Evolutionary conservation across 2,329 filamentous ascomycete genomes (phyloP).

Genomic region (Thielaviopsis populi): DNA sequence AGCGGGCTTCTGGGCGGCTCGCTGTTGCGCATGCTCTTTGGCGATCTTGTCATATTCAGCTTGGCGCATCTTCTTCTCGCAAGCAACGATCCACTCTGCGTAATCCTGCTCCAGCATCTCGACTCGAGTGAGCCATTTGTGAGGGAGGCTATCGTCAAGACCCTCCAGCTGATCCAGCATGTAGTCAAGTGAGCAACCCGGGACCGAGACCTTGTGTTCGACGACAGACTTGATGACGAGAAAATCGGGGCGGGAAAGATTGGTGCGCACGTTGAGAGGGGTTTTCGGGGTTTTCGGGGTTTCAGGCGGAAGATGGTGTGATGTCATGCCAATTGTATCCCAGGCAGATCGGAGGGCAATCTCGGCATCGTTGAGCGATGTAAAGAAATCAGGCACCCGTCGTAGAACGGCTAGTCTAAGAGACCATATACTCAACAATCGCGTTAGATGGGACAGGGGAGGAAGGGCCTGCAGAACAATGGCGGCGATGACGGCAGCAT

Average conservation of each 20-base stretch:
- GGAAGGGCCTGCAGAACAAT: constrained; percentile 84
- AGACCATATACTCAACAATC: constrained; percentile 63
- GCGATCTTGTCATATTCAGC: constrained; percentile 31
- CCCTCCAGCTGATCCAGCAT: constrained; percentile 84
- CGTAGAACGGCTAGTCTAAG: constrained; percentile 60
- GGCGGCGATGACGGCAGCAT: constrained; percentile 71
- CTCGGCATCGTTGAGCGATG: constrained; percentile 50
- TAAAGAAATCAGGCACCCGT: constrained; percentile 54
- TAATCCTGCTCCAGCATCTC: constrained; percentile 67
- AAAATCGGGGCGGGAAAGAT: constrained; percentile 33
- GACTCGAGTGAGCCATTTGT: constrained; percentile 74
- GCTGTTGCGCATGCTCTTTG: constrained; percentile 10
- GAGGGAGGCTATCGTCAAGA: constrained; percentile 66
- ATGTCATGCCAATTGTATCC: constrained; percentile 38
- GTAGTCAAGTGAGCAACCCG: constrained; percentile 61
- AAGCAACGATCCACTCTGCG: constrained; percentile 63
- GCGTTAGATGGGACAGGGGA: constrained; percentile 56
- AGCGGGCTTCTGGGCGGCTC: neutral
- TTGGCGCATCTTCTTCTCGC: constrained; percentile 58
- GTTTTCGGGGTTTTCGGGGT: constrained; percentile 9
- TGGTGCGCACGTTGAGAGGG: neutral
- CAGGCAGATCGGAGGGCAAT: constrained; percentile 51
- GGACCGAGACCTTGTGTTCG: constrained; percentile 50
- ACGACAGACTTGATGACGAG: constrained; percentile 48
- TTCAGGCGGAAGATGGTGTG: constrained; percentile 10